Percentiles rank a stretch among this genome's conserved stretches.
These are phyloP conservation scores for Ophiocordyceps polyrhachis-furcata DNA, from an alignment of 2,329 filamentous ascomycete species.

Conservation along the genomic window DNA sequence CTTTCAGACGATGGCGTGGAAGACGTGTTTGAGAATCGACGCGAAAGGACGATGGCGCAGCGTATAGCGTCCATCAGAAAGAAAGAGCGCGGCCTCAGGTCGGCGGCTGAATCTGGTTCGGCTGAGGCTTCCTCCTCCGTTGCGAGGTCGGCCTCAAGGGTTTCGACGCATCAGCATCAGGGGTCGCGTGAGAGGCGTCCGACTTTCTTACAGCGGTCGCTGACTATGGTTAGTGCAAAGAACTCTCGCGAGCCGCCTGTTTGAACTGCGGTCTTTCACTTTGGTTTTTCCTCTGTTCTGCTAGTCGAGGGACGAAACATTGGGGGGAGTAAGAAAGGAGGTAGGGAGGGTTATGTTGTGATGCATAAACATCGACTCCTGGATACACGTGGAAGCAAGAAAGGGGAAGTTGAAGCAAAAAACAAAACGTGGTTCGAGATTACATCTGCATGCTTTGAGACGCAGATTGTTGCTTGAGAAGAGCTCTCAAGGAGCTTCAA, in stretches of 20 bases:
- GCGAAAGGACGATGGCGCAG: constrained; percentile 15
- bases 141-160: constrained; percentile 7
- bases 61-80: constrained; percentile 19
- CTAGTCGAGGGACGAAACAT: background rate
- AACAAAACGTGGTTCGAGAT: too few relatives aligned
- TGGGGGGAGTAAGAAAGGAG: background rate
- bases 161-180: constrained; percentile 3
- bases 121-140: constrained; percentile 11
- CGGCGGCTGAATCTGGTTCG: constrained; percentile 9
- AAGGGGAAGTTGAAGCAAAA: too few relatives aligned
- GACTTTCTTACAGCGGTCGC: background rate
- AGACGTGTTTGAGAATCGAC: constrained; percentile 26
- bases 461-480: too few relatives aligned
- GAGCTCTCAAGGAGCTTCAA: too few relatives aligned
- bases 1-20: constrained; percentile 17
- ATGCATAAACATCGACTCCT: too few relatives aligned
- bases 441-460: too few relatives aligned
- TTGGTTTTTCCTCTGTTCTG: background rate
- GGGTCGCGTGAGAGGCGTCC: too few relatives aligned
- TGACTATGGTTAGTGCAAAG: background rate
- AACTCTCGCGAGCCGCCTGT: background rate
- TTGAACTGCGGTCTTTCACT: background rate
- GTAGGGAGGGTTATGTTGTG: too few relatives aligned
- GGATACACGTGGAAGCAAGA: too few relatives aligned
- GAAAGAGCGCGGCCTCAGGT: constrained; percentile 13